These are phyloP conservation scores for Datisca glomerata DNA, from an alignment of 306 rosid genomes.

Conservation along the genomic window DNA sequence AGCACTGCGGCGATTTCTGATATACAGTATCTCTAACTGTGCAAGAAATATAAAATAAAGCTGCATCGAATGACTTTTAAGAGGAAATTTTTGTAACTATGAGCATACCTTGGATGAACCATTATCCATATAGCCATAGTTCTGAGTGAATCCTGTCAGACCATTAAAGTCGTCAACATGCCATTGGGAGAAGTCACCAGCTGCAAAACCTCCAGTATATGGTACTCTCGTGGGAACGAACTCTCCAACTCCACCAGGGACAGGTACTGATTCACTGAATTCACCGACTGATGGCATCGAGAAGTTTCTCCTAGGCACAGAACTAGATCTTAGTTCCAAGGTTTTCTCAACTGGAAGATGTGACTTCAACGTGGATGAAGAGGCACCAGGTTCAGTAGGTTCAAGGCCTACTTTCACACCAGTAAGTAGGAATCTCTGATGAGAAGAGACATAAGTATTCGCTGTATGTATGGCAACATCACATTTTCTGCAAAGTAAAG, in stretches of 20 bases:
- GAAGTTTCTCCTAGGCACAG: constrained; percentile 22
- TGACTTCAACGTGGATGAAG: constrained; percentile 32
- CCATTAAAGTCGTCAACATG: constrained; percentile 55
- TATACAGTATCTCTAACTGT: neutral
- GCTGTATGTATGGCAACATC: constrained; percentile 41
- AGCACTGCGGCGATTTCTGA: neutral
- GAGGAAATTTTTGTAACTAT: too few relatives aligned
- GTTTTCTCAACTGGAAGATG: constrained; percentile 31
- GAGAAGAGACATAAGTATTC: constrained; percentile 12
- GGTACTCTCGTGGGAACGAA: constrained; percentile 27
- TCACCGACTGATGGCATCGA: constrained; percentile 27
- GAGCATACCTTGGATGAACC: constrained; percentile 68
- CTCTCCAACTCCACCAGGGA: constrained; percentile 31
- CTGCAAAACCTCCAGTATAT: constrained; percentile 46
- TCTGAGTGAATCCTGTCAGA: constrained; percentile 45
- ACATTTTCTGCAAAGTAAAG: constrained; percentile 73
- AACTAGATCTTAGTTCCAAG: constrained; percentile 24
- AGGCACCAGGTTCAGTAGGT: constrained; percentile 22
- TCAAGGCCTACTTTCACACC: constrained; percentile 25
- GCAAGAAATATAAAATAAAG: too few relatives aligned
- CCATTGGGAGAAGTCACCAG: constrained; percentile 62
- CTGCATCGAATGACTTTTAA: too few relatives aligned
- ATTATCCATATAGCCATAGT: constrained; percentile 46
- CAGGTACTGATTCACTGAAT: constrained; percentile 21
- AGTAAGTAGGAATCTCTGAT: constrained; percentile 21